Conservation (phyloP, 108 stramenopile genomes). For the Nitzschia palea region DNA sequence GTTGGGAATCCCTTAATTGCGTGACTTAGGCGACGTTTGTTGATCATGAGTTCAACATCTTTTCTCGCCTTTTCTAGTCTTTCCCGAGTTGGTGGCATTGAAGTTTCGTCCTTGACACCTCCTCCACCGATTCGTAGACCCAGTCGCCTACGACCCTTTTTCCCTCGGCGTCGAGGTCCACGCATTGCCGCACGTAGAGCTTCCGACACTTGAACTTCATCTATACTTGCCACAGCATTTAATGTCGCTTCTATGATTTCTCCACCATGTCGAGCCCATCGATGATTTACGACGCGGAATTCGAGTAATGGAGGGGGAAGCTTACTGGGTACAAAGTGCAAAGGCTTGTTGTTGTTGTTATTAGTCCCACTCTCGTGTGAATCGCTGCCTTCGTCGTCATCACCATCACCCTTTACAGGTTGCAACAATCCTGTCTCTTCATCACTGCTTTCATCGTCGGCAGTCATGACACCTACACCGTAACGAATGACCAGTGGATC, state of each 20-base stretch:
- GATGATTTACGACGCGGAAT: slow-evolving; percentile 66
- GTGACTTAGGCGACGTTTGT: neutral
- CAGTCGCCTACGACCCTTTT: slow-evolving; percentile 11
- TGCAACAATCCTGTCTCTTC: neutral
- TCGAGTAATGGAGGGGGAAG: slow-evolving; percentile 68
- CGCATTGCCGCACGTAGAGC: neutral
- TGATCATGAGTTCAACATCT: slow-evolving; percentile 12
- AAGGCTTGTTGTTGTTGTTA: neutral
- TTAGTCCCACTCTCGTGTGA: neutral
- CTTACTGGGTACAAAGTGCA: slow-evolving; percentile 1
- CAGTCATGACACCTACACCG: slow-evolving; percentile 53
- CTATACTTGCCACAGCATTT: slow-evolving; percentile 46
- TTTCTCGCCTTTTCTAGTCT: slow-evolving; percentile 1
- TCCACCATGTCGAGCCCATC: slow-evolving; percentile 33
- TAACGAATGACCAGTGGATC: slow-evolving; percentile 57
- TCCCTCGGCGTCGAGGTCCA: neutral
- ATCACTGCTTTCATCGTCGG: slow-evolving; percentile 4
- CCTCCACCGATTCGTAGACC: neutral
- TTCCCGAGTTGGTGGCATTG: neutral
- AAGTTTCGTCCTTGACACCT: neutral
- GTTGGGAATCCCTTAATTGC: neutral
- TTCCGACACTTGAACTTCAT: slow-evolving; percentile 23
- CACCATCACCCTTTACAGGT: neutral
- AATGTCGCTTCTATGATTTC: slow-evolving; percentile 69
- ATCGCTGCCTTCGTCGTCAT: neutral